A percentile compares a stretch with the other conserved stretches of the same genome.
phyloP scores from a whole-genome alignment of 164 flowering plant species.

The Chimonanthus praecox region DNA sequence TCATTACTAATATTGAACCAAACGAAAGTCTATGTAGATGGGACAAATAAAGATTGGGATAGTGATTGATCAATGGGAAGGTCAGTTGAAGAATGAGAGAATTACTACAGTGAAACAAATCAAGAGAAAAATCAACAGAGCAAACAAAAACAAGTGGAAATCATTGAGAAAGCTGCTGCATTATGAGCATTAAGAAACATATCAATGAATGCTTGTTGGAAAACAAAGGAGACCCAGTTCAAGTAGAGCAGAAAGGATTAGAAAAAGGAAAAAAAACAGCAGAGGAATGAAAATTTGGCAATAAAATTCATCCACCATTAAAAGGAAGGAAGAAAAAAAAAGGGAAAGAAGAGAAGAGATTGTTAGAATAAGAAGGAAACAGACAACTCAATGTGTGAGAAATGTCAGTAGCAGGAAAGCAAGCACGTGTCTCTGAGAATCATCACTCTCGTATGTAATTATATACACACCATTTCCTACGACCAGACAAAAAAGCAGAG shows the following conservation, averaged over 20 bases:
- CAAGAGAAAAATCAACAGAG: neutral
- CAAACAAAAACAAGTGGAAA: neutral
- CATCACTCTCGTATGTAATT: neutral
- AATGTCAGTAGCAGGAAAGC: neutral
- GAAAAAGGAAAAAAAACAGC: neutral
- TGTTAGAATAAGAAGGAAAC: neutral
- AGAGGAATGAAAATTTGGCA: neutral
- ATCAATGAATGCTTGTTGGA: neutral
- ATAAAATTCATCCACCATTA: neutral
- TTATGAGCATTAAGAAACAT: neutral
- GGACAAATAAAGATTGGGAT: no score
- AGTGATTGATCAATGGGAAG: no score
- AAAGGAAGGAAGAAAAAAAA: neutral
- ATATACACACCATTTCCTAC: neutral
- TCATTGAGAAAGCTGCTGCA: neutral
- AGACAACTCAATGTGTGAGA: neutral
- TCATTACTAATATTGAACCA: neutral
- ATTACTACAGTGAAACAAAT: no score
- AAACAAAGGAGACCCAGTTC: neutral
- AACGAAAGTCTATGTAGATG: neutral
- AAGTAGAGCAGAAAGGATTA: neutral
- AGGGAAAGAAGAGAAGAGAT: neutral
- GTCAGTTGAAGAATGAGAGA: neutral
- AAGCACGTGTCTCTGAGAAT: constrained; percentile 4
- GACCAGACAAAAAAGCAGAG: neutral